Percentiles rank a stretch among this genome's conserved stretches.
phyloP scores from a whole-genome alignment of 345 rosid genomes.

The Clarkia xantiana region DNA sequence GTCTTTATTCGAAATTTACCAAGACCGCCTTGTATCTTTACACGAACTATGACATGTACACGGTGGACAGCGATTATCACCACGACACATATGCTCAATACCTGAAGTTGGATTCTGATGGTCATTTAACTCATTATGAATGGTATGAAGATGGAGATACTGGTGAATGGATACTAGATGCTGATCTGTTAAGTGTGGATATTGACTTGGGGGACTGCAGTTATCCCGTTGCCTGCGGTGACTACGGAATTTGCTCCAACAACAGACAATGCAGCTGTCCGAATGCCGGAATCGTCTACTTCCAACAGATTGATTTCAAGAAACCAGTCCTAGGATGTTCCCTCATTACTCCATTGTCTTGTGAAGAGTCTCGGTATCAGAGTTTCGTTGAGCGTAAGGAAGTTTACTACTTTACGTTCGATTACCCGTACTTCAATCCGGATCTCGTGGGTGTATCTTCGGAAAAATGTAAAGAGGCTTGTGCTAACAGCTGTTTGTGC shows the following conservation, averaged over 20 bases:
- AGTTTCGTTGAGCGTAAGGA: slow-evolving; percentile 1
- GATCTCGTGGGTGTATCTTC: slow-evolving; percentile 1
- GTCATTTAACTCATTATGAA: slow-evolving; percentile 12
- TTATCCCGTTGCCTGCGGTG: slow-evolving; percentile 3
- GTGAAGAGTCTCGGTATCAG: slow-evolving; percentile 2
- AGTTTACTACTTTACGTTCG: slow-evolving; percentile 9
- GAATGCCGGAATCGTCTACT: background rate
- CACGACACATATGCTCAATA: slow-evolving; percentile 4
- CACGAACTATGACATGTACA: background rate
- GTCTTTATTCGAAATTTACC: slow-evolving; percentile 1
- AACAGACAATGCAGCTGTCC: slow-evolving; percentile 4
- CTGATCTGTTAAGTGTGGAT: background rate
- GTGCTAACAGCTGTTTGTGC: slow-evolving; percentile 13
- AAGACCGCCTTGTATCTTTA: slow-evolving; percentile 5
- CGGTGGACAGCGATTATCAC: too few relatives aligned
- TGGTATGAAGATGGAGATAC: background rate
- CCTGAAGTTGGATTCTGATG: slow-evolving; percentile 17
- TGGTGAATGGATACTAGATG: slow-evolving; percentile 4
- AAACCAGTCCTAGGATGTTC: background rate
- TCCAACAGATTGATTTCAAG: background rate
- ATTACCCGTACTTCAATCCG: background rate
- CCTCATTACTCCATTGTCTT: slow-evolving; percentile 3
- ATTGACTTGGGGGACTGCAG: background rate
- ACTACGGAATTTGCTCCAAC: background rate
- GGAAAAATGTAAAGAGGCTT: slow-evolving; percentile 8